Base-by-base conservation (phyloP, 495 filamentous ascomycete genomes). In the Penicillium egyptiacum region DNA sequence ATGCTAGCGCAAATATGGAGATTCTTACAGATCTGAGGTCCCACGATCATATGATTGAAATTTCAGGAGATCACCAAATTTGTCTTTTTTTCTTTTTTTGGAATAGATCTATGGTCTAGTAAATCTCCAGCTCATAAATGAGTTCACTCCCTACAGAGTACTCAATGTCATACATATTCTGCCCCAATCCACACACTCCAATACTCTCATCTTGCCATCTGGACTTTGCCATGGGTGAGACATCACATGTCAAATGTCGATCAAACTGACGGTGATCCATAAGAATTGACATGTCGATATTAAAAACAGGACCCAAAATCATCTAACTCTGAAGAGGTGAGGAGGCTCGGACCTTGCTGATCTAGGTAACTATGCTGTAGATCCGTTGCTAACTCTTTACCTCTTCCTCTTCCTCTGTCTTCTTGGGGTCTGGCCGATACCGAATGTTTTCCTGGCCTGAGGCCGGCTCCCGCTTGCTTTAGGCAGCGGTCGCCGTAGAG, bases 241-340 rank as follows among this genome's bases (percentile, higher is more conserved):
- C 17, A 9, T 48, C 45, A 48, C 28, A 48, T 48, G 45, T 48
- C 45, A 48, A 14, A 19, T 30, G 45, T 31, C n/a, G 26, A 45
- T 45, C 43, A 48, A 14, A 17, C 25, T 46, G 44, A 46, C 44
- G 30, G 12, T 14, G 45, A 17, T 48, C 45, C 26, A 31, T 30
- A 31, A 31, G 8, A 20, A 31, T 16, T 31, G 28, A 42, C 37
- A 42, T 43, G 25, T 53, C 50, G 9, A 42, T n/a, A 33, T 17
- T 12, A 12, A 31, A 28, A 30, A 46, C 26, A 1, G 43, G 43
- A 11, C 14, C 31, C 19, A 22, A 22, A 45, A 33, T 20, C 11
- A 39, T n/a, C 33, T 11, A 23, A 40, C 23, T 22, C 41, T 33
- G 7, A 42, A 26, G n/a, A 45, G 22, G 30, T 14, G 31, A 47